Percentiles rank a stretch among this genome's conserved stretches.
These are phyloP conservation scores for Barnettozyma wickerhamii DNA, from an alignment of 805 yeast species.

Conservation along the genomic window DNA sequence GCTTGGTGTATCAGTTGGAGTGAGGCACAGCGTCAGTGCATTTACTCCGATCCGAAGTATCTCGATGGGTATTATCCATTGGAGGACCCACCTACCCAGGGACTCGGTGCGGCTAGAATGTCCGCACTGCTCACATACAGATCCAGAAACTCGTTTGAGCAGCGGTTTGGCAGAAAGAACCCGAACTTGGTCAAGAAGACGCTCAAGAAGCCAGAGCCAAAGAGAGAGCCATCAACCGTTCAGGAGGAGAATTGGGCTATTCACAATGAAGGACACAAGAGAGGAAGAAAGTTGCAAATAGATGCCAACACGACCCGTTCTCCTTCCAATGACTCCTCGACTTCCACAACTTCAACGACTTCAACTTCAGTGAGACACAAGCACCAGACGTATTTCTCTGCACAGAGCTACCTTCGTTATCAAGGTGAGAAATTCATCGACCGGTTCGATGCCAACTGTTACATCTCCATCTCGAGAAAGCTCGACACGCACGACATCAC, in stretches of 20 bases:
- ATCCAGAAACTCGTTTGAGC: constrained; percentile 86
- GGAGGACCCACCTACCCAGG: constrained; percentile 78
- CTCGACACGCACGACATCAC: constrained; percentile 93
- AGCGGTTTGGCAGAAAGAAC: constrained; percentile 81
- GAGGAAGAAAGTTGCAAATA: constrained; percentile 23
- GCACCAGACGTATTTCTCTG: constrained; percentile 72
- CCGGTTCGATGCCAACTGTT: constrained; percentile 95
- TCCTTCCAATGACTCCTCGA: constrained; percentile 15
- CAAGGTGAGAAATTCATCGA: constrained; percentile 89
- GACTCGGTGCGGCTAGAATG: constrained; percentile 97
- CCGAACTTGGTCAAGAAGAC: constrained; percentile 38
- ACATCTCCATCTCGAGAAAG: constrained; percentile 89
- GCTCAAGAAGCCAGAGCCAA: background rate
- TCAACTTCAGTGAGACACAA: constrained; percentile 18
- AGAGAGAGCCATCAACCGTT: constrained; percentile 40
- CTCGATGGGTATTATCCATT: constrained; percentile 81
- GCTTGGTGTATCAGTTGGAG: constrained; percentile 99
- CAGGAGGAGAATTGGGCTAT: constrained; percentile 76
- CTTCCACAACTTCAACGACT: constrained; percentile 31
- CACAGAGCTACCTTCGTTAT: constrained; percentile 90
- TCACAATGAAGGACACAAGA: constrained; percentile 78
- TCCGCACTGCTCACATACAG: constrained; percentile 90
- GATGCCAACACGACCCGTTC: background rate
- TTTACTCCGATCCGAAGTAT: constrained; percentile 92
- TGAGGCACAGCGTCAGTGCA: constrained; percentile 95